A percentile compares a stretch with the other conserved stretches of the same genome.
Evolutionary conservation across 129 eudicot species (phyloP).

Genomic region (Flaveria bidentis): DNA sequence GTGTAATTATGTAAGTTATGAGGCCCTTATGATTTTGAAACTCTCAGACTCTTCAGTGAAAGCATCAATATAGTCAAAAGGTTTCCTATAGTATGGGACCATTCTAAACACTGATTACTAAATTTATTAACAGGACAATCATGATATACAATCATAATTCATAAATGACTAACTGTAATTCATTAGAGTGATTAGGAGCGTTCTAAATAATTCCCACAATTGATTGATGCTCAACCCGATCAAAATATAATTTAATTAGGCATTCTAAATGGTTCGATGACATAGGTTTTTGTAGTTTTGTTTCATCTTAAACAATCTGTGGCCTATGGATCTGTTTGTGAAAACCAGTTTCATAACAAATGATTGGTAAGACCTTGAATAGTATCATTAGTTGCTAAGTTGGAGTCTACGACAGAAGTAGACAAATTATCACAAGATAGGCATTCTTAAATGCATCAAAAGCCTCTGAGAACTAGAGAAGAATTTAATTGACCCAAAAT

Average conservation of each 20-base stretch:
- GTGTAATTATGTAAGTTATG: no score
- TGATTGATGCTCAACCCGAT: neutral
- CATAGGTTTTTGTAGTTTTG: conserved; percentile 20
- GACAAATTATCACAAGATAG: neutral
- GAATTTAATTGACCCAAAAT: conserved; percentile 11
- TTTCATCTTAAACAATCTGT: neutral
- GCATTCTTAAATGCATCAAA: neutral
- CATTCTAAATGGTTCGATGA: conserved; percentile 22
- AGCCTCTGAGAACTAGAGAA: neutral
- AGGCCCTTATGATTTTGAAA: no score
- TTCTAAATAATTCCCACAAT: neutral
- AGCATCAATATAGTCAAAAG: no score
- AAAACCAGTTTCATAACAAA: neutral
- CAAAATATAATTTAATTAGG: neutral
- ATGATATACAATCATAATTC: no score
- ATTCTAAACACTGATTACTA: no score
- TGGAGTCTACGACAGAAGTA: neutral
- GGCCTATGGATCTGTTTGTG: neutral
- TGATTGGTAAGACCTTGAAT: neutral
- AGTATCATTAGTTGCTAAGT: neutral
- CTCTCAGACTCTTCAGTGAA: no score
- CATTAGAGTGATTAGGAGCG: neutral
- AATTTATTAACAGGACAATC: no score
- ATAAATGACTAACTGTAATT: neutral
- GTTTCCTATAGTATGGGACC: no score